A percentile compares a stretch with the other conserved stretches of the same genome.
Conservation (phyloP, 2,329 filamentous ascomycete species). For the Triangularia setosa region DNA sequence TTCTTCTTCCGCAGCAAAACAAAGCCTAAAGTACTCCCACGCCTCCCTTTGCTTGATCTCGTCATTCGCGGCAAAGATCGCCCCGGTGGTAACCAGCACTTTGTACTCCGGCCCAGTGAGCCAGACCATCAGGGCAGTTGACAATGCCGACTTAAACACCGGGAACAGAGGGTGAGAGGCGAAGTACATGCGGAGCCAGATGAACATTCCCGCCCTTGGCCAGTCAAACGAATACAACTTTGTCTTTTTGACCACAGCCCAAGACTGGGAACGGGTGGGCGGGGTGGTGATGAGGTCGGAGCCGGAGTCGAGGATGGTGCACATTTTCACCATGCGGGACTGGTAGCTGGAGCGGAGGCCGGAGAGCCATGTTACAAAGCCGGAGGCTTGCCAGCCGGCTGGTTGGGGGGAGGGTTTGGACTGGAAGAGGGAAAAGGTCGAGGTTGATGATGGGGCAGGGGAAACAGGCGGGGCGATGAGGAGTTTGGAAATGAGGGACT, state of each 20-base stretch:
- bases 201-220: slow-evolving; percentile 87
- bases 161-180: slow-evolving; percentile 63
- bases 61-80: slow-evolving; percentile 67
- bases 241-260: slow-evolving; percentile 71
- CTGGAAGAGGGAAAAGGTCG: slow-evolving; percentile 10
- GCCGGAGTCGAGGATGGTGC: slow-evolving; percentile 64
- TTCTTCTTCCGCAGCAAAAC: slow-evolving; percentile 79
- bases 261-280: slow-evolving; percentile 46
- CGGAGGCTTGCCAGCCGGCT: slow-evolving; percentile 69
- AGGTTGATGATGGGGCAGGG: not conserved
- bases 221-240: slow-evolving; percentile 72
- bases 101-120: slow-evolving; percentile 65
- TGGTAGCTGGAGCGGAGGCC: slow-evolving; percentile 82
- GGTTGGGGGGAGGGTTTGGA: slow-evolving; percentile 37
- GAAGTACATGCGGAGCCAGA: slow-evolving; percentile 75
- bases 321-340: slow-evolving; percentile 78
- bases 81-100: slow-evolving; percentile 67
- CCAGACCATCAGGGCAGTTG: slow-evolving; percentile 63
- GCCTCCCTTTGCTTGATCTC: slow-evolving; percentile 55
- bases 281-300: slow-evolving; percentile 60
- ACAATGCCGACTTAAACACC: slow-evolving; percentile 28
- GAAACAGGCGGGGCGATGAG: not conserved
- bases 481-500: slow-evolving; percentile 53
- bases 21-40: slow-evolving; percentile 72
- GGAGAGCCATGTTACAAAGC: slow-evolving; percentile 89